Evolutionary conservation across 306 rosid species (phyloP).

Genomic region (Alnus rubra): DNA sequence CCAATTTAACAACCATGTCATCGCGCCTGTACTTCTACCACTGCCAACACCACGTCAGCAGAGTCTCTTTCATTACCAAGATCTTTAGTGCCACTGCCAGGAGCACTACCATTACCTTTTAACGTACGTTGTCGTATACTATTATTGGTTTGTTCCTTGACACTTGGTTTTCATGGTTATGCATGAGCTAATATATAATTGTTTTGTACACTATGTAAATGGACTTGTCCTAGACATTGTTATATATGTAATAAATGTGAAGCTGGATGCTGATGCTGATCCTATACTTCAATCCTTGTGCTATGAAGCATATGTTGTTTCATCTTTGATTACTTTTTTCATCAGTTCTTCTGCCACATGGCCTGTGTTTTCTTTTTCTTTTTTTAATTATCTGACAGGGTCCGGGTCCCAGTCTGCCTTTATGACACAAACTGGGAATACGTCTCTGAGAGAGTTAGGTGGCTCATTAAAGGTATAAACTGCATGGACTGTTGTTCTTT

Average conservation of each 20-base stretch:
- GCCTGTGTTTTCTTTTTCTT: constrained; percentile 11
- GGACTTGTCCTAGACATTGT: constrained; percentile 13
- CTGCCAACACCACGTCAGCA: too few species aligned
- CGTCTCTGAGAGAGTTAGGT: constrained; percentile 45
- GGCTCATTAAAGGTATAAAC: constrained; percentile 63
- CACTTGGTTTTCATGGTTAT: background rate
- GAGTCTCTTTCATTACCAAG: too few species aligned
- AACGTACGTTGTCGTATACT: background rate
- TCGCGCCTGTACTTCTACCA: too few species aligned
- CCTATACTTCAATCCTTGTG: constrained; percentile 6
- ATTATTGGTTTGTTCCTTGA: background rate
- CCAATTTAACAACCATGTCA: too few species aligned
- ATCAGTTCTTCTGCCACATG: constrained; percentile 6
- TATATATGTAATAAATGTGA: background rate
- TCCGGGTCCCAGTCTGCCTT: constrained; percentile 37
- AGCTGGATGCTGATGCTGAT: constrained; percentile 7
- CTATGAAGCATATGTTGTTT: constrained; percentile 7
- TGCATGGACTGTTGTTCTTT: background rate
- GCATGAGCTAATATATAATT: background rate
- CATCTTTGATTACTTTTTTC: constrained; percentile 19
- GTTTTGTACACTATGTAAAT: background rate
- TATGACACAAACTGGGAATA: constrained; percentile 37
- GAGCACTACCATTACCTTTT: constrained; percentile 7
- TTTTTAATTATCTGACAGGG: constrained; percentile 34
- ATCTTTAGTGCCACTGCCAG: background rate